Evolutionary conservation across 176 grass and related monocot species (phyloP).

Genomic region (Ananas comosus): DNA sequence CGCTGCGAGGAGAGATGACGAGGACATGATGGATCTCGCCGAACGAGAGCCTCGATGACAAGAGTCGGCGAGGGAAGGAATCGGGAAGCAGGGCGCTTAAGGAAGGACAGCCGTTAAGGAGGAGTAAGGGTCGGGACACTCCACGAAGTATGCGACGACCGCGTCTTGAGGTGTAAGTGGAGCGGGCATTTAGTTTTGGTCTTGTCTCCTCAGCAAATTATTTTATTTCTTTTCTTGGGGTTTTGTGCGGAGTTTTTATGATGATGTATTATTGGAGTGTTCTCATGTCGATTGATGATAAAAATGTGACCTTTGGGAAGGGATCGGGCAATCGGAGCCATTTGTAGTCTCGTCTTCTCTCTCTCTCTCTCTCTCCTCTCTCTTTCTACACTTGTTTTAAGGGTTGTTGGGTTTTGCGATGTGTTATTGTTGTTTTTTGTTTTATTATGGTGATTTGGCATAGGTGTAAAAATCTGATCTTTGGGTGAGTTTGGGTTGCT

Average conservation of each 20-base stretch:
- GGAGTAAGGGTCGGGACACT: constrained; percentile 61
- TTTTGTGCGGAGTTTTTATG: no score
- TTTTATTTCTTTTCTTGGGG: no score
- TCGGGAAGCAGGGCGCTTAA: constrained; percentile 83
- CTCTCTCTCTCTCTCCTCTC: no score
- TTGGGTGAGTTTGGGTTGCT: constrained; percentile 31
- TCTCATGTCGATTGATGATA: no score
- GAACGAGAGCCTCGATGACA: constrained; percentile 36
- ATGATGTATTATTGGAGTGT: no score
- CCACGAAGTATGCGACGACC: constrained; percentile 93
- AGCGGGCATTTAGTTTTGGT: no score
- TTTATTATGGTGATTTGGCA: no score
- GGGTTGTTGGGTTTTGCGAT: background rate
- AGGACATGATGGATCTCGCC: constrained; percentile 35
- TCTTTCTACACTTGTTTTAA: background rate
- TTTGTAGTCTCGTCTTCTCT: no score
- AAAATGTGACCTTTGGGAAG: no score
- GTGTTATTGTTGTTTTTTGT: background rate
- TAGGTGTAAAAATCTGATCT: constrained; percentile 5
- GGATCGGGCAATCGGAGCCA: no score
- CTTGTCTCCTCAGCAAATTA: no score
- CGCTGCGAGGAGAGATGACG: constrained; percentile 29
- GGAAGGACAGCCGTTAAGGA: constrained; percentile 92
- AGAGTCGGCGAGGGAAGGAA: constrained; percentile 92
- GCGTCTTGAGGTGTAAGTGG: constrained; percentile 73